Base-by-base conservation (phyloP, 2,329 filamentous ascomycete genomes). In the Colletotrichum somersetense region DNA sequence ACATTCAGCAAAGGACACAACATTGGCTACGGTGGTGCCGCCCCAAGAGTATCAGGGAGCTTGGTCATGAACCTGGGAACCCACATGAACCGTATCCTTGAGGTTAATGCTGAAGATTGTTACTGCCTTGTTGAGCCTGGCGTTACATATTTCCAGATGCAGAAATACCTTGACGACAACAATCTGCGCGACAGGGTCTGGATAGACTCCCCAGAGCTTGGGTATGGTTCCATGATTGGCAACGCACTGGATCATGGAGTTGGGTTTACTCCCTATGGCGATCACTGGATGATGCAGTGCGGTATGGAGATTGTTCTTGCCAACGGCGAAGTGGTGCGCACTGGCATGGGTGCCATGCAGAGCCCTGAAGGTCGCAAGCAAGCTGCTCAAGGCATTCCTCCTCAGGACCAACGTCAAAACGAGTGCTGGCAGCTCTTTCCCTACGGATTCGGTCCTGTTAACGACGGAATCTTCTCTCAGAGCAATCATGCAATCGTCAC, bases 41-140 rank as follows among this genome's bases (percentile, higher is more conserved):
- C 35, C 35, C 35, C 35, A 8, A 38, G 35, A 11, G 35, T 38
- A 38, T 38, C 35, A 8, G 35, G 35, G 35, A 38, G 35, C 35
- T 38, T 38, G 35, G 35, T 38, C 35, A 38, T 38, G 35, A 38
- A 38, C 35, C 35, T 38, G 35, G 35, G 35, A 38, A 38, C 35
- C 35, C 35, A 38, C 8, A 38, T 38, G 35, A 38, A 38, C 35
- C 35, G 35, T 8, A 38, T 38, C 35, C 35, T 38, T 8, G 35
- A 38, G 35, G 83, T 89, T 18, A 84, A 87, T 75, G 81, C 80
- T 0, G 83, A 86, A 20, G 83, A 83, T 53, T 85, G 84, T 26
- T 87, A 82, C 66, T 85, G 82, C 53, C 78, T 89, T 0, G 82
- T 90, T 5, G 87, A 89, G 75, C 88, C 88, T 0, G 88, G 88